Evolutionary conservation across 192 early-diverging fungal genomes (phyloP), one percentile per base, ranked within the genome.

Genomic region (Mycoemilia scoparia): DNA sequence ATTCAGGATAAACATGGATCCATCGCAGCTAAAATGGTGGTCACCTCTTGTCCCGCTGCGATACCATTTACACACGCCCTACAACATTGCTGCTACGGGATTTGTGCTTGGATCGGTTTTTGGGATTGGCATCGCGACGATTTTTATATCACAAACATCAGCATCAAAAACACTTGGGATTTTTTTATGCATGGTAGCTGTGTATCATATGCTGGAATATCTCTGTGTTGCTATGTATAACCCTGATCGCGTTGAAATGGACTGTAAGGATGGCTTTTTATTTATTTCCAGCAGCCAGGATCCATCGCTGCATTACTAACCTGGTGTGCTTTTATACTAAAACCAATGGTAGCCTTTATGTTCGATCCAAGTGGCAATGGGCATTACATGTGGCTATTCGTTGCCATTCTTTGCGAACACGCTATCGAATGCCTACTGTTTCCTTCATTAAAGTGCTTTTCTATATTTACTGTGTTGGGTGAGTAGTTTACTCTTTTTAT

Each of bases 161-260:
- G 60, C 41, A 52, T 43, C 49, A 67, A 33, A 43, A n/a, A 21
- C 7, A 25, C 44, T 86, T 27, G 81, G 82, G 29, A 25, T 80
- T 21, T 89, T 74, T 43, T 32, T 86, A 10, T 54, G 56, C 2
- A 45, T 67, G 2, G 52, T 91, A 2, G 63, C 73, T 2, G 26
- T 76, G 7, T 96, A 91, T 46, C 91, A 96, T 46, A 55, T 73
- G 14, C 51, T 84, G 14, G 91, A 96, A 52, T 96, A 96, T 42
- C 34, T 87, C 12, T 60, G 71, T 5, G 88, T 85, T 11, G 88
- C 86, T 4, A 57, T 89, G 41, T 84, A 79, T 43, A 75, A 84
- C 34, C 51, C 67, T 5, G 56, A 68, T 19, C 69, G 66, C 26
- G 67, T 86, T 17, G 65, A 54, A 9, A 57, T 86, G 33, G 73